Conservation (phyloP, 1,139 yeast genomes). For the Nematodospora anomalae region DNA sequence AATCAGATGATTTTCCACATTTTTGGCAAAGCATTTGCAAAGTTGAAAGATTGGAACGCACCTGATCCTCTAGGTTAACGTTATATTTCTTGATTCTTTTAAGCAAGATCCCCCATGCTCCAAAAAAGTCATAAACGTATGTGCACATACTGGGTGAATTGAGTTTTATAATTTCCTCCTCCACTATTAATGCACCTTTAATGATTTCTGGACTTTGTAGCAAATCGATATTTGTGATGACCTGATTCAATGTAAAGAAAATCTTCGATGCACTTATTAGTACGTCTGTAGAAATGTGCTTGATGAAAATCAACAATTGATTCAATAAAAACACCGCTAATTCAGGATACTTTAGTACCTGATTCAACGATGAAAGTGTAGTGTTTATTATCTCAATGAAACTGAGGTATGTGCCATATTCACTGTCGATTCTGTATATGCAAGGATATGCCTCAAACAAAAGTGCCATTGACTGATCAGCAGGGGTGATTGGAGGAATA, state of each 20-base stretch:
- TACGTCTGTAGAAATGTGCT: conserved; percentile 7
- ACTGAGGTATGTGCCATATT: conserved; percentile 10
- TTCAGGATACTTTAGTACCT: conserved; percentile 21
- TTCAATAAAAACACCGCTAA: conserved; percentile 7
- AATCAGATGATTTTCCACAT: conserved; percentile 9
- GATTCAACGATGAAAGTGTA: conserved; percentile 26
- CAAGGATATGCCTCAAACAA: conserved; percentile 26
- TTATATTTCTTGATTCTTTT: conserved; percentile 11
- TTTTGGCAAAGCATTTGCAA: conserved; percentile 5
- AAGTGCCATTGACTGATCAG: conserved; percentile 22
- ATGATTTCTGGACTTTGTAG: conserved; percentile 14
- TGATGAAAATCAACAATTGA: conserved; percentile 7
- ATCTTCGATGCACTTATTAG: conserved; percentile 31
- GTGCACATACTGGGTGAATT: conserved; percentile 24
- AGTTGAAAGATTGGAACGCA: conserved; percentile 10
- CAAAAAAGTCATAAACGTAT: conserved; percentile 38
- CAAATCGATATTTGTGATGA: conserved; percentile 29
- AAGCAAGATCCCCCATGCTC: conserved; percentile 27
- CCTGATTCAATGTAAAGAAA: conserved; percentile 29
- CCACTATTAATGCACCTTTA: conserved; percentile 20
- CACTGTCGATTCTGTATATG: conserved; percentile 7
- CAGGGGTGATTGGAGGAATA: conserved; percentile 47
- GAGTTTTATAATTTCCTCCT: conserved; percentile 18
- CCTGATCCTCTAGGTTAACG: conserved; percentile 5
- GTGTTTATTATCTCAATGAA: conserved; percentile 16